Percentiles rank a stretch among this genome's conserved stretches.
These are phyloP conservation scores for Colletotrichum falcatum DNA, from an alignment of 2,329 filamentous ascomycete species.

Conservation along the genomic window DNA sequence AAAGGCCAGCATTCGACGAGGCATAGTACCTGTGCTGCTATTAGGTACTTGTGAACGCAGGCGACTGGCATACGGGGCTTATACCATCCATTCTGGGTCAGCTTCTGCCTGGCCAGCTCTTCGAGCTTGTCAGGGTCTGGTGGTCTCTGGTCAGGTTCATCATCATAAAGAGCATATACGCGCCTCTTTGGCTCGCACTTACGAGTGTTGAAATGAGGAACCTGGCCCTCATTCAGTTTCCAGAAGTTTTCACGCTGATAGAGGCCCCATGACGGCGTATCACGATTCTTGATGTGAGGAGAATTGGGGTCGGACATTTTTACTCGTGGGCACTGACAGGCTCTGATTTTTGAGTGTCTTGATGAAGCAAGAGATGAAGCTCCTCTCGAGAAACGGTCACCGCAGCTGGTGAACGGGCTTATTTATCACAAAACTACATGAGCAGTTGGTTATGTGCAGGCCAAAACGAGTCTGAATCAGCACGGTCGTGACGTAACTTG, in stretches of 20 bases:
- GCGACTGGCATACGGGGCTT: neutral
- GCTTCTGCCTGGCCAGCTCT: constrained; percentile 64
- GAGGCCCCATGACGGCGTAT: constrained; percentile 45
- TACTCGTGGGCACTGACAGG: neutral
- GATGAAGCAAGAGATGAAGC: neutral
- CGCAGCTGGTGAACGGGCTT: no score
- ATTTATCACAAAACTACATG: neutral
- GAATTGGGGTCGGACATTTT: constrained; percentile 42
- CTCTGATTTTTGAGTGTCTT: neutral
- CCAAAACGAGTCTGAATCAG: neutral
- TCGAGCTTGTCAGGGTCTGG: constrained; percentile 70
- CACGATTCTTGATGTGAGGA: constrained; percentile 44
- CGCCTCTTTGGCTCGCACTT: neutral
- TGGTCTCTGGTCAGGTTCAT: constrained; percentile 42
- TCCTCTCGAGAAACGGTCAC: neutral
- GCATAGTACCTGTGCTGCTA: constrained; percentile 58
- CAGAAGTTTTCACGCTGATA: constrained; percentile 47
- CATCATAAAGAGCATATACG: neutral
- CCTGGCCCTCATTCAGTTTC: constrained; percentile 44
- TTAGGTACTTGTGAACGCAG: neutral
- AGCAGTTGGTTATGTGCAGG: rapidly evolving
- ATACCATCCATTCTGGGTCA: constrained; percentile 68
- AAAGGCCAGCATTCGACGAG: constrained; percentile 67
- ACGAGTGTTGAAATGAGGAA: constrained; percentile 46
- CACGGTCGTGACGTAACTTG: constrained; percentile 29